Percentiles rank a stretch among this genome's conserved stretches.
phyloP scores from a whole-genome alignment of 768 basidiomycete genomes.

The Clitopilus hobsonii region DNA sequence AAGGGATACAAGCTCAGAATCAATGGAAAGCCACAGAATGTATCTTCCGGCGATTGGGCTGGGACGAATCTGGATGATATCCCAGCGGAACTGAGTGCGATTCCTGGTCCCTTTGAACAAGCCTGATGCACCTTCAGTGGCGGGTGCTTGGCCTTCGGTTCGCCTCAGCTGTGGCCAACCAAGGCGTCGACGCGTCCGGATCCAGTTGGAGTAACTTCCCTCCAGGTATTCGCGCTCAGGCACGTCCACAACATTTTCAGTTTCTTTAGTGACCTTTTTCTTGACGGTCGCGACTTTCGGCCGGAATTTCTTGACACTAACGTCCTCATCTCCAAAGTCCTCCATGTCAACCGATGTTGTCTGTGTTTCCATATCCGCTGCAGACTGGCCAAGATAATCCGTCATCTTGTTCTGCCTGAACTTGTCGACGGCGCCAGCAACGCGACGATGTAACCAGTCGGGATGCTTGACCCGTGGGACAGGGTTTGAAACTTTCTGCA shows the following conservation, averaged over 20 bases:
- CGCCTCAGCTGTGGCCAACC: conserved; percentile 66
- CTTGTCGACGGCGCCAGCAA: conserved; percentile 87
- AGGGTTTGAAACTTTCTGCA: conserved; percentile 96
- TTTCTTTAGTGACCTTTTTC: conserved; percentile 45
- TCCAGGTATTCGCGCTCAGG: no score
- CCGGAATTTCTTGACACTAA: conserved; percentile 13
- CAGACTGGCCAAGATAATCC: conserved; percentile 73
- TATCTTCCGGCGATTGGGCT: conserved; percentile 78
- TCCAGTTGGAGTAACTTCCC: conserved; percentile 78
- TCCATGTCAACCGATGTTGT: conserved; percentile 50
- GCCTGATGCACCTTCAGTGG: conserved; percentile 17
- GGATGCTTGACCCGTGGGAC: conserved; percentile 95
- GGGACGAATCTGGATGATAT: conserved; percentile 84
- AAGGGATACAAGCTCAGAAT: conserved; percentile 72
- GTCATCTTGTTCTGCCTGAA: conserved; percentile 98
- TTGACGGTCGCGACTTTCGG: conserved; percentile 51
- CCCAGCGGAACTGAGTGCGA: conserved; percentile 74
- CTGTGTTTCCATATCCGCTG: conserved; percentile 20
- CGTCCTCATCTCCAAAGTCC: conserved; percentile 36
- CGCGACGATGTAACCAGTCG: conserved; percentile 92
- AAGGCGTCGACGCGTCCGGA: conserved; percentile 62
- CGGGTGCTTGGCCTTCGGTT: conserved; percentile 25
- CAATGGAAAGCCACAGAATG: conserved; percentile 82
- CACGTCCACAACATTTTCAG: no score
- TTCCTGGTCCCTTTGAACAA: conserved; percentile 69